Conservation (phyloP, 2,329 filamentous ascomycete species). For the Fusarium sarcochroum region DNA sequence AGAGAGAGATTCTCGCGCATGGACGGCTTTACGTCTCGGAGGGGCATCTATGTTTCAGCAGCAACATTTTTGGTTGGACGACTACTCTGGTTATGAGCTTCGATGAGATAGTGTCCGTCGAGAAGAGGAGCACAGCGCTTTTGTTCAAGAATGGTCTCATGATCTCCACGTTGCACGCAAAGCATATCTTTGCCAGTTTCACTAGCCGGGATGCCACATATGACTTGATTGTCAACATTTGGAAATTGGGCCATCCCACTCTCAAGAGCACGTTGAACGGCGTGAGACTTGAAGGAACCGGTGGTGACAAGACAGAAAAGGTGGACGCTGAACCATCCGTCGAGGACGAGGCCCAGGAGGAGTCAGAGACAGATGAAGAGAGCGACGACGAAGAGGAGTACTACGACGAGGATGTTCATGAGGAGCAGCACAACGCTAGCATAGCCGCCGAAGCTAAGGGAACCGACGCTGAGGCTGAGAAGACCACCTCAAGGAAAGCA, state of each 20-base stretch:
- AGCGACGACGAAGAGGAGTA: slow-evolving; percentile 74
- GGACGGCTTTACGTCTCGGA: slow-evolving; percentile 96
- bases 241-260: slow-evolving; percentile 96
- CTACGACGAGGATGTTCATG: slow-evolving; percentile 81
- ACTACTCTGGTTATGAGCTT: slow-evolving; percentile 98
- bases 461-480: slow-evolving; percentile 70
- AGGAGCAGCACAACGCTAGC: slow-evolving; percentile 85
- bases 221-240: slow-evolving; percentile 96
- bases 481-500: slow-evolving; percentile 77
- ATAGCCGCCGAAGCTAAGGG: slow-evolving; percentile 60
- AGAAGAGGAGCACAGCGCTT: slow-evolving; percentile 95
- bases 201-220: slow-evolving; percentile 96
- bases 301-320: slow-evolving; percentile 94
- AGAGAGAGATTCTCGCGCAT: slow-evolving; percentile 94
- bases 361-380: slow-evolving; percentile 69
- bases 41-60: slow-evolving; percentile 97
- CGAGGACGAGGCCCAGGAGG: slow-evolving; percentile 62
- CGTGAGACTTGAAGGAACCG: slow-evolving; percentile 82
- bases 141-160: slow-evolving; percentile 98
- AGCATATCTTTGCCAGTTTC: slow-evolving; percentile 96
- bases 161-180: slow-evolving; percentile 94
- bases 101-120: slow-evolving; percentile 95
- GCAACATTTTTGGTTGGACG: slow-evolving; percentile 98
- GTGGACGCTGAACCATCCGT: slow-evolving; percentile 65
- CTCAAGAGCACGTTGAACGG: slow-evolving; percentile 93